Evolutionary conservation across 2,329 filamentous ascomycete species (phyloP), one percentile per base, ranked within the genome.

Genomic region (Coniella vitis): DNA sequence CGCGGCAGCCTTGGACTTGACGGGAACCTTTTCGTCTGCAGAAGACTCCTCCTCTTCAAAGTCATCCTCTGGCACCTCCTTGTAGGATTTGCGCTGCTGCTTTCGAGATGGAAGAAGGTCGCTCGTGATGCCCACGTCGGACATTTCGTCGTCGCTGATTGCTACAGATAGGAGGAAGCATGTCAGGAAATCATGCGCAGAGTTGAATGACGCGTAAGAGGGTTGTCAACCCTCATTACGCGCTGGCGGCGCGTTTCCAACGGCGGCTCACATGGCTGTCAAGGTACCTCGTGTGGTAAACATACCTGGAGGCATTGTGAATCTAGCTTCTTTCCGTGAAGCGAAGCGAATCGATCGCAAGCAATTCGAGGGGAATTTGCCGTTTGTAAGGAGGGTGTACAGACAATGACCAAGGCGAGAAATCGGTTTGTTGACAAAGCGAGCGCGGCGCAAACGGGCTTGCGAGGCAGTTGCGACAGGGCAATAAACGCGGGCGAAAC

Each of bases 81-180:
- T 47, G 32, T 37, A n/a, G 8, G 45, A 51, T 21, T 48, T 52
- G 41, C 49, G 45, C 1, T 38, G 43, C 38, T 49, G 57, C 40
- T 54, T 58, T 29, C 25, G 25, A 5, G 25, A 10, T 19, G 44
- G 50, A 46, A 54, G 37, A 38, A 57, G 41, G 43, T 59, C 36
- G 44, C 57, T 44, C 32, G 58, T 49, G 35, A 53, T 34, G 36
- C 57, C 21, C 43, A 58, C 22, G 10, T 66, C 69, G 2, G 69
- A 72, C 21, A 54, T 54, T 20, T 70, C 69, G 21, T 71, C 68
- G 52, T 71, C 69, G 55, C 69, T 72, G 34, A 71, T 63, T 13
- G 68, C 69, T 69, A 31, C 46, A 34, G 14, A 2, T 9, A 52
- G 19, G 17, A n/a, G n/a, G n/a, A n/a, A n/a, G n/a, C n/a, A 14